Conservation (phyloP, 345 rosid species). For the Eucalyptus polybractea region DNA sequence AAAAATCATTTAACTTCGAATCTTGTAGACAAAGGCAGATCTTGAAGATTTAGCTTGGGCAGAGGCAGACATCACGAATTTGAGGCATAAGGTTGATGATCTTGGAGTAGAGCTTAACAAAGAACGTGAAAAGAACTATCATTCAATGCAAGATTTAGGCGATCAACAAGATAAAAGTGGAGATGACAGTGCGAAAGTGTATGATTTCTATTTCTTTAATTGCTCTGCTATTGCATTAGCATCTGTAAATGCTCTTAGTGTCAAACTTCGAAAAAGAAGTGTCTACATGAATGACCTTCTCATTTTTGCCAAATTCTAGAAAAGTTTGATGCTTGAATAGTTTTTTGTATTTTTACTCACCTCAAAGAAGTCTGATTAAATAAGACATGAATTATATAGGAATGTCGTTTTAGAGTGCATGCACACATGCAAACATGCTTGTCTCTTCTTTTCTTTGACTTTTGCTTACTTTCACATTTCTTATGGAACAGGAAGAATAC, state of each 20-base stretch:
- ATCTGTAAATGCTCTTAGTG: not conserved
- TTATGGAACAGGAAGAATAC: slow-evolving; percentile 38
- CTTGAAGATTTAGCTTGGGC: slow-evolving; percentile 53
- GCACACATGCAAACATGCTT: not conserved
- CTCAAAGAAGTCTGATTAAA: not conserved
- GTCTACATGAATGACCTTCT: not conserved
- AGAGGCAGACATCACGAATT: slow-evolving; percentile 44
- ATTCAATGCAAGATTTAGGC: slow-evolving; percentile 19
- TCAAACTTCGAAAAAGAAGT: not conserved
- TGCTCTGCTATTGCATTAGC: not conserved
- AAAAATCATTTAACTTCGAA: not conserved
- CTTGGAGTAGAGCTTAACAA: slow-evolving; percentile 38
- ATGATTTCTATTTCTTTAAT: slow-evolving; percentile 1
- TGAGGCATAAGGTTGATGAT: slow-evolving; percentile 52
- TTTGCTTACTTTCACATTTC: not conserved
- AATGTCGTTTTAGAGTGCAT: not conserved
- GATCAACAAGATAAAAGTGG: slow-evolving; percentile 10
- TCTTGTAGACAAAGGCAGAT: slow-evolving; percentile 45
- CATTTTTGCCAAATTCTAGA: not conserved
- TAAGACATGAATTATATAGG: not conserved
- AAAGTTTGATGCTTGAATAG: not conserved
- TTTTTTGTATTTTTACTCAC: not conserved
- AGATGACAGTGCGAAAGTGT: slow-evolving; percentile 27
- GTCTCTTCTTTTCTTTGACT: not conserved
- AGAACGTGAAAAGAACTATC: slow-evolving; percentile 18